Evolutionary conservation across 495 filamentous ascomycete species (phyloP).

Genomic region (Lasiosphaeria miniovina): DNA sequence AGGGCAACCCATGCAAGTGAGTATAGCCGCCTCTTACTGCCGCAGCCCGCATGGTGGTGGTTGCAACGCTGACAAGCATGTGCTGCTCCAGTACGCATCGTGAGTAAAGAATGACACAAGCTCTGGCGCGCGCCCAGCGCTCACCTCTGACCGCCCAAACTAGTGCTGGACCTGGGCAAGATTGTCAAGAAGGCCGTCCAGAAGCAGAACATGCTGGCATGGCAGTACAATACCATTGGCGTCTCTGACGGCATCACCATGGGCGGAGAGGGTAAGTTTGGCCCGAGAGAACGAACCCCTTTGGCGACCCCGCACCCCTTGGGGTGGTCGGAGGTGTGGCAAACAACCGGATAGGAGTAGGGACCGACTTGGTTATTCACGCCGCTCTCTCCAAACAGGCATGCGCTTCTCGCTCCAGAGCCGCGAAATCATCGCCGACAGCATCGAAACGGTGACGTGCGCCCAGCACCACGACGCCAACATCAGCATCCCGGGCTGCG

Average conservation of each 20-base stretch:
- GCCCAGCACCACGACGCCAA: conserved; percentile 89
- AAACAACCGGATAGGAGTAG: neutral
- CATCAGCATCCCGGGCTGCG: conserved; percentile 91
- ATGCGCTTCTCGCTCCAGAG: conserved; percentile 98
- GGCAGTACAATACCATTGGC: conserved; percentile 92
- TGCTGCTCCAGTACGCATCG: conserved; percentile 40
- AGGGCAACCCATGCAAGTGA: conserved; percentile 80
- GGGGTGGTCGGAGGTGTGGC: too few species aligned
- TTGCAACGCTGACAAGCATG: conserved; percentile 9
- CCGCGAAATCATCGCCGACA: conserved; percentile 92
- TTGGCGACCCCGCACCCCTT: conserved; percentile 4
- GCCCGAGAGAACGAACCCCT: too few species aligned
- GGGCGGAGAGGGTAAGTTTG: conserved; percentile 77
- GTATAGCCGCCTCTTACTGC: conserved; percentile 23
- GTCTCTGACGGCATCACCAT: conserved; percentile 94
- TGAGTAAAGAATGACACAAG: conserved; percentile 27
- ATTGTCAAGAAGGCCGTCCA: conserved; percentile 81
- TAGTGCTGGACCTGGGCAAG: conserved; percentile 83
- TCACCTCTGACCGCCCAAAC: neutral
- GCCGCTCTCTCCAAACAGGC: conserved; percentile 47
- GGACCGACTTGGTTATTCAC: neutral
- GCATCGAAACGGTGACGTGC: conserved; percentile 88
- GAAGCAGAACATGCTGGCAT: conserved; percentile 84
- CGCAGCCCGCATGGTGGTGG: neutral
- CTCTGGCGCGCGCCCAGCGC: neutral